These are phyloP conservation scores for Helotiales sp. DNA, from an alignment of 2,329 filamentous ascomycete genomes.

Conservation along the genomic window DNA sequence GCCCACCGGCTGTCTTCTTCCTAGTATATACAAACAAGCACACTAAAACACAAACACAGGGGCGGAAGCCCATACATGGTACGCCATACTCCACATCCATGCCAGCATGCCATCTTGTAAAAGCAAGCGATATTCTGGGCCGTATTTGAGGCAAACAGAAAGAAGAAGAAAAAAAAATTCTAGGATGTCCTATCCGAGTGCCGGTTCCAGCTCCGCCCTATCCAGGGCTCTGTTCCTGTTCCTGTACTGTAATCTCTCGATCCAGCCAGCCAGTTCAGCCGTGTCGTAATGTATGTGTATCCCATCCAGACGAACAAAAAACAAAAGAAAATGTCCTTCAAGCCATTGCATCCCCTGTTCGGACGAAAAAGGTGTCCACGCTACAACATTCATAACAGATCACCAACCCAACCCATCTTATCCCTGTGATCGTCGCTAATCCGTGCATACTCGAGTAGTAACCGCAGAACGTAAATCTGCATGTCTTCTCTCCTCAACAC, in stretches of 20 bases:
- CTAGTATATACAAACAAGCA: not conserved
- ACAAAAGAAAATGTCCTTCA: constrained; percentile 1
- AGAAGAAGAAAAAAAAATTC: not conserved
- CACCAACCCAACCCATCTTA: constrained; percentile 42
- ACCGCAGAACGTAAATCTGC: constrained; percentile 63
- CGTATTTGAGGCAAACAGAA: not conserved
- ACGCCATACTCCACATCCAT: not conserved
- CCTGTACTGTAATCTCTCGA: not conserved
- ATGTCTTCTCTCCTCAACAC: constrained; percentile 75
- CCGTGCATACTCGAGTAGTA: constrained; percentile 66
- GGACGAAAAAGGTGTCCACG: not conserved
- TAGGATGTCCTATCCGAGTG: not conserved
- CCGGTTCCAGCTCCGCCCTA: not conserved
- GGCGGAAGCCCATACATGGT: too few relatives aligned
- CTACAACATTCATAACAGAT: constrained; percentile 26
- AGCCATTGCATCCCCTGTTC: not conserved
- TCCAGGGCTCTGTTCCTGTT: not conserved
- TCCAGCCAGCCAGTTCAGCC: not conserved
- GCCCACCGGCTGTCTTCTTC: not conserved
- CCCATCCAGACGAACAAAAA: not conserved
- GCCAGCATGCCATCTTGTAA: constrained; percentile 9
- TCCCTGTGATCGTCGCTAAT: constrained; percentile 45
- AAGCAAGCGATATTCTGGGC: too few relatives aligned
- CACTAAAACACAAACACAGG: not conserved
- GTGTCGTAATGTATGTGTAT: not conserved